A percentile compares a stretch with the other conserved stretches of the same genome.
Evolutionary conservation across 148 eudicot species (phyloP).

Genomic region (Silene conica): DNA sequence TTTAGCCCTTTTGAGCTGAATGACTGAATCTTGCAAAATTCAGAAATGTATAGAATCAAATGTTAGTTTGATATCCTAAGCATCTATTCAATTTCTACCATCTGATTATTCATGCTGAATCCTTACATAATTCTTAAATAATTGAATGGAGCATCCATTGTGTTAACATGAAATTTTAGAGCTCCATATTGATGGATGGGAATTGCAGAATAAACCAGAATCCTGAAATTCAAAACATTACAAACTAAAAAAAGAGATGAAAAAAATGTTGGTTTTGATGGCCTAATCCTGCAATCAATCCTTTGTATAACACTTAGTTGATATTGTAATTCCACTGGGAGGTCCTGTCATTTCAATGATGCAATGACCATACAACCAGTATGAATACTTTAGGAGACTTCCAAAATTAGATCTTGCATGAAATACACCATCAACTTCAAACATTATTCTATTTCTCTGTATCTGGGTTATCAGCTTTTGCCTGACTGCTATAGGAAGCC

Average conservation of each 20-base stretch:
- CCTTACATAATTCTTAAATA: too few species aligned
- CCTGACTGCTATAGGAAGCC: constrained; percentile 39
- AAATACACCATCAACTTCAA: constrained; percentile 51
- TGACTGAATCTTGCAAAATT: too few species aligned
- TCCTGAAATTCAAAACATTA: constrained; percentile 19
- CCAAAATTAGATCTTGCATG: constrained; percentile 60
- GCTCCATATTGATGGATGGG: neutral
- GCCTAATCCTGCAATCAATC: constrained; percentile 17
- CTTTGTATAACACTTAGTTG: constrained; percentile 55
- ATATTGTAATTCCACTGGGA: constrained; percentile 60
- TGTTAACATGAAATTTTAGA: constrained; percentile 2
- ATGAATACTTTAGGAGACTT: constrained; percentile 49
- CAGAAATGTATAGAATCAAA: too few species aligned
- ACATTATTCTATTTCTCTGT: constrained; percentile 39
- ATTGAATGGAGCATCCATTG: too few species aligned
- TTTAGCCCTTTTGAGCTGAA: too few species aligned
- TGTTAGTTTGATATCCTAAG: too few species aligned
- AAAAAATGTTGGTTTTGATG: neutral
- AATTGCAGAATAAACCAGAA: constrained; percentile 6
- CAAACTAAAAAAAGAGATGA: neutral
- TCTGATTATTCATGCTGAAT: too few species aligned
- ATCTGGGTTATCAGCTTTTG: constrained; percentile 41
- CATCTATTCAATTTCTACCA: too few species aligned
- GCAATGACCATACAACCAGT: constrained; percentile 63
- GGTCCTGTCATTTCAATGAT: constrained; percentile 55